These are phyloP conservation scores for Martensiomyces pterosporus DNA, from an alignment of 192 early-diverging fungal species.

Conservation along the genomic window DNA sequence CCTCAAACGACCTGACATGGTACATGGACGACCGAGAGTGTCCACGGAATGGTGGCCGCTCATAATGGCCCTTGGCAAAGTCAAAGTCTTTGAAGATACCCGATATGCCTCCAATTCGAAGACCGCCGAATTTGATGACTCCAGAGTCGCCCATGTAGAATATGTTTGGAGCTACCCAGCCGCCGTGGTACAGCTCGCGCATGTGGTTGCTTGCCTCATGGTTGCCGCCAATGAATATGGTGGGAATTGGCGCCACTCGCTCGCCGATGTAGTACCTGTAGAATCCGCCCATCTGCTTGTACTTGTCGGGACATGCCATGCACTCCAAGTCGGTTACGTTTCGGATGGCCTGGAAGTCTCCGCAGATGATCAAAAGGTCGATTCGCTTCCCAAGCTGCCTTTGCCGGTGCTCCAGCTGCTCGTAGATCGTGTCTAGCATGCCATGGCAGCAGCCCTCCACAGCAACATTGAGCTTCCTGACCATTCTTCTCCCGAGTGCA, in stretches of 20 bases:
- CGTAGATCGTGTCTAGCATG: slow-evolving; percentile 86
- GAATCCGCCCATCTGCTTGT: slow-evolving; percentile 78
- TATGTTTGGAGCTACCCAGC: slow-evolving; percentile 92
- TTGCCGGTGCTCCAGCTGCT: slow-evolving; percentile 51
- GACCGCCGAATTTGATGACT: slow-evolving; percentile 80
- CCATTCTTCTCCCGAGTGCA: no score
- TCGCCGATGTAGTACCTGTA: slow-evolving; percentile 91
- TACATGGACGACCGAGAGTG: slow-evolving; percentile 69
- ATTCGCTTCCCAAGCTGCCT: slow-evolving; percentile 58
- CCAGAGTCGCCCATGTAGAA: slow-evolving; percentile 86
- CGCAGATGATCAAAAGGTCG: slow-evolving; percentile 93
- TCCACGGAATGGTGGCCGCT: slow-evolving; percentile 70
- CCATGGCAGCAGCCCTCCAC: slow-evolving; percentile 98
- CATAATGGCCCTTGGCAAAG: slow-evolving; percentile 65
- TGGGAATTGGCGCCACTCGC: slow-evolving; percentile 73
- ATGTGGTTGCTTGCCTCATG: slow-evolving; percentile 95
- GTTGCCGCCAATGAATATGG: slow-evolving; percentile 97
- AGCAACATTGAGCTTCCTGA: slow-evolving; percentile 65
- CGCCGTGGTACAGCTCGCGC: slow-evolving; percentile 95
- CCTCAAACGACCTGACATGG: slow-evolving; percentile 83
- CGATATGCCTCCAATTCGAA: slow-evolving; percentile 90
- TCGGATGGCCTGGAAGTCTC: slow-evolving; percentile 94
- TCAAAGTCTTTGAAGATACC: slow-evolving; percentile 78
- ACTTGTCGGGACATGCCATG: slow-evolving; percentile 85
- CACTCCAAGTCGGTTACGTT: slow-evolving; percentile 75